Evolutionary conservation across 1,284 basidiomycete species (phyloP).

Genomic region (Puccinia brachypodii): DNA sequence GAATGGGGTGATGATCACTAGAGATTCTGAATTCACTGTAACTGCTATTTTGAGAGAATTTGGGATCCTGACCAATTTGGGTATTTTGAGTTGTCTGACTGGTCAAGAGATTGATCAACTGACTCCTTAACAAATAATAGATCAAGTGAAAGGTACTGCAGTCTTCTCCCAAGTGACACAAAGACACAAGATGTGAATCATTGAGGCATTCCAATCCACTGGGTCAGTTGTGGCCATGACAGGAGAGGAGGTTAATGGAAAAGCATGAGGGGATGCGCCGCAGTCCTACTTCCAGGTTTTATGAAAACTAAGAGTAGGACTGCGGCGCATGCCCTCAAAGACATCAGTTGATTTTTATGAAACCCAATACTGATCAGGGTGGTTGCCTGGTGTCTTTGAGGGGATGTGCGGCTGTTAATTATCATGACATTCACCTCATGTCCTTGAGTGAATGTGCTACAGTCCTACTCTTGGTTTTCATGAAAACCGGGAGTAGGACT

Average conservation of each 20-base stretch:
- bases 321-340: too few species aligned
- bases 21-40: slow-evolving; percentile 89
- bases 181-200: slow-evolving; percentile 94
- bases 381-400: too few species aligned
- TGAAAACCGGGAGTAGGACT: too few species aligned
- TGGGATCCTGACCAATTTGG: slow-evolving; percentile 68
- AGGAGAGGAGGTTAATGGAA: slow-evolving; percentile 96
- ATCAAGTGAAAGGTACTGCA: slow-evolving; percentile 74
- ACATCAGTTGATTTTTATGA: too few species aligned
- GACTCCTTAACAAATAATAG: slow-evolving; percentile 74
- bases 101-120: slow-evolving; percentile 83
- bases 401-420: too few species aligned
- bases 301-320: too few species aligned
- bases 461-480: too few species aligned
- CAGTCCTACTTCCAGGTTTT: too few species aligned
- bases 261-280: too few species aligned
- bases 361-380: too few species aligned
- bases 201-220: slow-evolving; percentile 83
- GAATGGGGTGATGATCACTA: slow-evolving; percentile 97
- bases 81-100: slow-evolving; percentile 66
- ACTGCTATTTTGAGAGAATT: slow-evolving; percentile 81
- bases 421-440: too few species aligned
- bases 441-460: too few species aligned
- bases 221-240: slow-evolving; percentile 96
- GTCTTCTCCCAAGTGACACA: slow-evolving; percentile 95